Conservation (phyloP, 768 basidiomycete species). For the Holtermannia corniformis region DNA sequence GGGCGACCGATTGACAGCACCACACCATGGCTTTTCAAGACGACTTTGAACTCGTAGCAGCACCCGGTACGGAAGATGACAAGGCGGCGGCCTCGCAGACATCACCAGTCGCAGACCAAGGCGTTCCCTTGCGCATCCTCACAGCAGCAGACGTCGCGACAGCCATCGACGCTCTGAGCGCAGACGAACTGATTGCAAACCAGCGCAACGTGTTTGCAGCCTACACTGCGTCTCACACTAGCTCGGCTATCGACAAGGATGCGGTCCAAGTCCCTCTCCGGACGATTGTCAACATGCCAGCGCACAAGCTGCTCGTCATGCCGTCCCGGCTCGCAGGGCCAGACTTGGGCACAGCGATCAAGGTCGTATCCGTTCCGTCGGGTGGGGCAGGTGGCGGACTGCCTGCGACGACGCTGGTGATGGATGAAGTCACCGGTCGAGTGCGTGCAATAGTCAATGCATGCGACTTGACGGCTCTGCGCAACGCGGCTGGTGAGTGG, state of each 20-base stretch:
- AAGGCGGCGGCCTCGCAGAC: not conserved
- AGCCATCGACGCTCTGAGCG: slow-evolving; percentile 47
- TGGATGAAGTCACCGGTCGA: slow-evolving; percentile 61
- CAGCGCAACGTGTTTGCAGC: slow-evolving; percentile 55
- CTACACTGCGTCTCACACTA: slow-evolving; percentile 31
- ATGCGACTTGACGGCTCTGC: slow-evolving; percentile 61
- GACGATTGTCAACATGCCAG: slow-evolving; percentile 48
- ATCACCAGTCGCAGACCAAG: not conserved
- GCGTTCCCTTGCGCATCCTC: slow-evolving; percentile 53
- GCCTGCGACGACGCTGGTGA: slow-evolving; percentile 64
- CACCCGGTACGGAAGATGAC: not conserved
- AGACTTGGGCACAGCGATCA: slow-evolving; percentile 50
- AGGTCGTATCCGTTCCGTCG: slow-evolving; percentile 68
- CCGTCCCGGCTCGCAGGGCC: slow-evolving; percentile 52
- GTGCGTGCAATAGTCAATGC: slow-evolving; percentile 74
- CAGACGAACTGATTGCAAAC: slow-evolving; percentile 47
- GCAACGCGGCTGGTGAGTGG: slow-evolving; percentile 67
- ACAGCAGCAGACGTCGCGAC: slow-evolving; percentile 53
- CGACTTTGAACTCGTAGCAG: not conserved
- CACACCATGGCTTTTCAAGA: no score
- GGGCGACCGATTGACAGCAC: no score
- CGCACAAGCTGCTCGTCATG: slow-evolving; percentile 70
- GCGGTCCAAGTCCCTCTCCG: slow-evolving; percentile 52
- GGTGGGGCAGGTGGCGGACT: slow-evolving; percentile 50
- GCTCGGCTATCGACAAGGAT: slow-evolving; percentile 4